Conservation (phyloP, 768 basidiomycete genomes). For the Chalciporus pseudorubinellus region DNA sequence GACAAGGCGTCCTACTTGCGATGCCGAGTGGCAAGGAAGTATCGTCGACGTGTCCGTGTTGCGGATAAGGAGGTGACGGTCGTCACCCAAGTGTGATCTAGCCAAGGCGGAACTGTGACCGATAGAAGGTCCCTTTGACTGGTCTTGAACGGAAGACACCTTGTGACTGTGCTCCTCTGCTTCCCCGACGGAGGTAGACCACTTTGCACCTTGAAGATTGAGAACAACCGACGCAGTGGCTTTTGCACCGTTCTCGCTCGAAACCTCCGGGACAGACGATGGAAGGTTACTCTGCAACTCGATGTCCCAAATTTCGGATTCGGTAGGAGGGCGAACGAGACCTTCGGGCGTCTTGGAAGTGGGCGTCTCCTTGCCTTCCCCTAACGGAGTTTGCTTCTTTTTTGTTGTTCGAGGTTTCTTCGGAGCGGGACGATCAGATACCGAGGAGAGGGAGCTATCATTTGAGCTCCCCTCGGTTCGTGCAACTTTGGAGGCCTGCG, state of each 20-base stretch:
- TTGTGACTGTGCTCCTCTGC: conserved; percentile 1
- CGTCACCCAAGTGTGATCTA: conserved; percentile 24
- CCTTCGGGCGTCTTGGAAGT: neutral
- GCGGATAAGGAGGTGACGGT: neutral
- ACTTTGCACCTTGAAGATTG: conserved; percentile 32
- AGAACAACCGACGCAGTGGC: conserved; percentile 34
- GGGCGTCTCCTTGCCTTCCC: neutral
- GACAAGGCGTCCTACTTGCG: conserved; percentile 37
- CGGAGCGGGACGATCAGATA: conserved; percentile 14
- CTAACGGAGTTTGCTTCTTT: neutral
- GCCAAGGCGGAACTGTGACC: conserved; percentile 14
- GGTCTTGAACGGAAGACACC: neutral
- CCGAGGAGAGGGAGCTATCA: conserved; percentile 13
- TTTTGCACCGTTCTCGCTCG: conserved; percentile 14
- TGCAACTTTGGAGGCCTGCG: conserved; percentile 6
- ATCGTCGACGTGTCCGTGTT: conserved; percentile 28
- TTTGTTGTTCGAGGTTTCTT: conserved; percentile 8
- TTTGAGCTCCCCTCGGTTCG: conserved; percentile 6
- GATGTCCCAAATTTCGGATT: conserved; percentile 57
- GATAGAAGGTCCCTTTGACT: neutral
- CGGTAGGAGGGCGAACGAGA: conserved; percentile 8
- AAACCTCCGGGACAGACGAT: conserved; percentile 18
- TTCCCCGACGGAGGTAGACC: conserved; percentile 22
- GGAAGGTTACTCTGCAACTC: conserved; percentile 38
- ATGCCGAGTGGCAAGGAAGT: conserved; percentile 56